phyloP scores from a whole-genome alignment of 257 asterid genomes.

The Dorcoceras hygrometricum region DNA sequence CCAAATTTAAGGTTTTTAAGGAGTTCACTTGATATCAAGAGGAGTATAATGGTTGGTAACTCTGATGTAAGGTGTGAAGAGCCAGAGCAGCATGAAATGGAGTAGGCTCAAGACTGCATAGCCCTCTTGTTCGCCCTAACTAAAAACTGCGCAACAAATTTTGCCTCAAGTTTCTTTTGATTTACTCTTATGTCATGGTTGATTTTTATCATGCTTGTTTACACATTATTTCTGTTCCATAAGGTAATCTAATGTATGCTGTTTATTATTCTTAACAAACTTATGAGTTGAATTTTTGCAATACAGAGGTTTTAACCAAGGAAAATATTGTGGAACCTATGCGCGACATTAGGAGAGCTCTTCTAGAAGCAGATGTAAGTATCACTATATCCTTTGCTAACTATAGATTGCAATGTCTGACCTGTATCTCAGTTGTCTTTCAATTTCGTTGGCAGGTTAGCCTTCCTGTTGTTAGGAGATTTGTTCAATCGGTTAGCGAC shows the following conservation, averaged over 20 bases:
- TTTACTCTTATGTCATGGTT: neutral
- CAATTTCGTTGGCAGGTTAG: slow-evolving; percentile 66
- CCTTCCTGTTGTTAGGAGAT: slow-evolving; percentile 96
- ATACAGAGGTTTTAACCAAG: slow-evolving; percentile 86
- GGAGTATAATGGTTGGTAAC: neutral
- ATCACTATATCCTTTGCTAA: neutral
- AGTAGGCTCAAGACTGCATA: neutral
- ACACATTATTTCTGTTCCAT: neutral
- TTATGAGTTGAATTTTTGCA: slow-evolving; percentile 13
- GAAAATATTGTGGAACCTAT: slow-evolving; percentile 95
- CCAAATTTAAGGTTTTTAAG: neutral
- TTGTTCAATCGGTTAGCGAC: slow-evolving; percentile 84
- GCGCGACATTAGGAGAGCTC: slow-evolving; percentile 95
- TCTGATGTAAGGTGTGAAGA: neutral
- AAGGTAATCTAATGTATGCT: neutral
- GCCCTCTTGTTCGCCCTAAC: neutral
- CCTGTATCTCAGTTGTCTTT: slow-evolving; percentile 5
- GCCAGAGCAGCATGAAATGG: neutral
- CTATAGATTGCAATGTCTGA: slow-evolving; percentile 13
- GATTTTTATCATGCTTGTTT: neutral
- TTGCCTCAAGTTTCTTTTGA: neutral
- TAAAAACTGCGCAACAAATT: neutral
- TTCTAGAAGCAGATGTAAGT: slow-evolving; percentile 94
- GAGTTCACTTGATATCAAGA: neutral
- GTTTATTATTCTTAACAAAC: neutral